Percentiles rank a stretch among this genome's conserved stretches.
phyloP scores from a whole-genome alignment of 2,329 filamentous ascomycete genomes.

The Ceratocystis huliohia region DNA sequence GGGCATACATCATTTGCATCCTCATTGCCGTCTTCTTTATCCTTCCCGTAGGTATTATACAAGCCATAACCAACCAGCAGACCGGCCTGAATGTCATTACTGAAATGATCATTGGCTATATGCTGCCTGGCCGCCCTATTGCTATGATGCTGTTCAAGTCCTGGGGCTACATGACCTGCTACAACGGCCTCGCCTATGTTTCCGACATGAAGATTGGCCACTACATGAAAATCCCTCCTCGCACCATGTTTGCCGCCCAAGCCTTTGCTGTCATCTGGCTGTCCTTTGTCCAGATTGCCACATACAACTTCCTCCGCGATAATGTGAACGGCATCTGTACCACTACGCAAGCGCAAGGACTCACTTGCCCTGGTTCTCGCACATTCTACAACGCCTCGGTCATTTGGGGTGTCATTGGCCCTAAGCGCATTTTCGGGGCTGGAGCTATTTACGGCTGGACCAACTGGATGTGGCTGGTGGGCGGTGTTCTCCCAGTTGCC shows the following conservation, averaged over 20 bases:
- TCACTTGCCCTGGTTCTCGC: slow-evolving; percentile 44
- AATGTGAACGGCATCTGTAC: slow-evolving; percentile 43
- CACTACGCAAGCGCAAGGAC: slow-evolving; percentile 35
- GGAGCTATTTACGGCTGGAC: slow-evolving; percentile 37
- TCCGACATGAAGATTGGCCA: slow-evolving; percentile 41
- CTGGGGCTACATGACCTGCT: slow-evolving; percentile 36
- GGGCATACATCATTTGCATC: slow-evolving; percentile 32
- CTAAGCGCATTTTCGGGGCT: slow-evolving; percentile 28
- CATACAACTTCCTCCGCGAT: slow-evolving; percentile 32
- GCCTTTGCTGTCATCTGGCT: slow-evolving; percentile 32
- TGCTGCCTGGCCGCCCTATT: slow-evolving; percentile 36
- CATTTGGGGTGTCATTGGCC: slow-evolving; percentile 48
- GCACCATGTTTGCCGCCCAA: slow-evolving; percentile 37
- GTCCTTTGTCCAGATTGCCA: slow-evolving; percentile 30
- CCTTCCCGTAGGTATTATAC: slow-evolving; percentile 35
- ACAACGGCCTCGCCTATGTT: slow-evolving; percentile 36
- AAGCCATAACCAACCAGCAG: slow-evolving; percentile 38
- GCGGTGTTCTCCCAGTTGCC: slow-evolving; percentile 35
- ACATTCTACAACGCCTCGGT: slow-evolving; percentile 50
- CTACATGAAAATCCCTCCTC: slow-evolving; percentile 42
- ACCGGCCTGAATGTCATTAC: slow-evolving; percentile 38
- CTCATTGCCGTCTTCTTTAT: slow-evolving; percentile 32
- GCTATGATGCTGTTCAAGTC: slow-evolving; percentile 41
- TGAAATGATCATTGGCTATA: slow-evolving; percentile 39
- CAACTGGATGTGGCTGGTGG: slow-evolving; percentile 45